A percentile compares a stretch with the other conserved stretches of the same genome.
Evolutionary conservation across 495 filamentous ascomycete species (phyloP).

Genomic region (Trichoderma reesei): DNA sequence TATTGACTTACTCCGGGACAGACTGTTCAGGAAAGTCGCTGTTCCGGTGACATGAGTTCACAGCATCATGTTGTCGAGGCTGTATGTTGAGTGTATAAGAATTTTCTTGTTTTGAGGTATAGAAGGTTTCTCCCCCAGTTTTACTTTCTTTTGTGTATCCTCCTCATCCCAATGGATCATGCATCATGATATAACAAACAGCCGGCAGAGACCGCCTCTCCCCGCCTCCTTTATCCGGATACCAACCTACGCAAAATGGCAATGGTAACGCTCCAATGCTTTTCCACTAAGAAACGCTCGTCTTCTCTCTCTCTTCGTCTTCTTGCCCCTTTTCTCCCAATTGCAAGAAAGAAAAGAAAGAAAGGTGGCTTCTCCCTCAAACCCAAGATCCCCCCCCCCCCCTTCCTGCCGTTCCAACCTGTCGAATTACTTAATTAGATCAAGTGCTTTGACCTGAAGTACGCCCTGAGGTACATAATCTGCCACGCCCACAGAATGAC

Average conservation of each 20-base stretch:
- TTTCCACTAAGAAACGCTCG: not conserved
- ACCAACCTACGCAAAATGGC: not conserved
- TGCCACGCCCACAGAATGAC: constrained; percentile 90
- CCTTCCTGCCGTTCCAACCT: too few species aligned
- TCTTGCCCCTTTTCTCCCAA: not conserved
- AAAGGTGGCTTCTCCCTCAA: not conserved
- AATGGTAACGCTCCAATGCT: not conserved
- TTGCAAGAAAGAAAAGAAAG: not conserved
- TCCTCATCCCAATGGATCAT: constrained; percentile 3
- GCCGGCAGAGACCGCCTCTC: not conserved
- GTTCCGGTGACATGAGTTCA: too few species aligned
- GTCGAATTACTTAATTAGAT: too few species aligned
- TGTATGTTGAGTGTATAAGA: too few species aligned
- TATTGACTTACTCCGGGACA: too few species aligned
- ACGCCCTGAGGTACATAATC: constrained; percentile 92
- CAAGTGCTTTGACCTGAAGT: constrained; percentile 93
- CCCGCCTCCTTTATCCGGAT: not conserved
- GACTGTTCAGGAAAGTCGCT: too few species aligned
- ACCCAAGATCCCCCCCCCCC: too few species aligned
- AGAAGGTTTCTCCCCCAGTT: not conserved
- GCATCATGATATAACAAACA: constrained; percentile 7
- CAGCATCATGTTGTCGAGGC: too few species aligned
- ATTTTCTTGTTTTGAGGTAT: not conserved
- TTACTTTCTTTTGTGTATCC: not conserved
- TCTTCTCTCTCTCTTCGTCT: not conserved